Percentiles rank a stretch among this genome's conserved stretches.
phyloP scores from a whole-genome alignment of 495 filamentous ascomycete species.

The Trichoderma orchidacearum region DNA sequence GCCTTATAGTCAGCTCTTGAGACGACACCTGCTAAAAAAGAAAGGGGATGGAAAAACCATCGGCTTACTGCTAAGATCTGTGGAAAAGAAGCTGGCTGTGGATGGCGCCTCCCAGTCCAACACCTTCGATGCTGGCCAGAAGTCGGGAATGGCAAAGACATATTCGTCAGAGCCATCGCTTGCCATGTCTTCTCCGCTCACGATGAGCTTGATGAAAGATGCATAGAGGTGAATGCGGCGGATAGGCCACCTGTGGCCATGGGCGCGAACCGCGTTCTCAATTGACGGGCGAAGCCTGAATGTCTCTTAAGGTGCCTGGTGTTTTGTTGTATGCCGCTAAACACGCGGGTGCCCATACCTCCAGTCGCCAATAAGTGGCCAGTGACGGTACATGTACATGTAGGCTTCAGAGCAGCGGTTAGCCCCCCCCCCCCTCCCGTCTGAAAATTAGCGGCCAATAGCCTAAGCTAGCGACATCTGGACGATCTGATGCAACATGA shows the following conservation, averaged over 20 bases:
- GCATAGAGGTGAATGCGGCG: slow-evolving; percentile 1
- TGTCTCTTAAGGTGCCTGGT: too few relatives aligned
- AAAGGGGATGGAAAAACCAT: background rate
- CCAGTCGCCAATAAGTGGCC: too few relatives aligned
- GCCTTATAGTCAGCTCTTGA: background rate
- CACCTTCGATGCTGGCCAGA: slow-evolving; percentile 37
- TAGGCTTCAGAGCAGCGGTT: too few relatives aligned
- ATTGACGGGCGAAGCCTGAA: background rate
- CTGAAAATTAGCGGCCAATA: background rate
- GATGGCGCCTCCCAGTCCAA: slow-evolving; percentile 8
- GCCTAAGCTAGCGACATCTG: background rate
- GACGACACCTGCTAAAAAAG: background rate
- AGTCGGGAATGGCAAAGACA: slow-evolving; percentile 59
- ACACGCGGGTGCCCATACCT: too few relatives aligned
- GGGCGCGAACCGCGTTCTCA: background rate
- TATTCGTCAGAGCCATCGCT: slow-evolving; percentile 38
- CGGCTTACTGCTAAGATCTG: slow-evolving; percentile 8
- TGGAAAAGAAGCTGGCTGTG: slow-evolving; percentile 10
- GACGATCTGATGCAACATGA: background rate
- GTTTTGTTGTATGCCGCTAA: too few relatives aligned
- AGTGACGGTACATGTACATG: too few relatives aligned
- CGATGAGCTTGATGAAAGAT: background rate
- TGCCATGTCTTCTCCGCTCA: background rate
- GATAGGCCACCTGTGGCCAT: background rate
- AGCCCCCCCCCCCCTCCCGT: too few relatives aligned